Evolutionary conservation across 495 filamentous ascomycete species (phyloP).

Genomic region (Tuber melanosporum): DNA sequence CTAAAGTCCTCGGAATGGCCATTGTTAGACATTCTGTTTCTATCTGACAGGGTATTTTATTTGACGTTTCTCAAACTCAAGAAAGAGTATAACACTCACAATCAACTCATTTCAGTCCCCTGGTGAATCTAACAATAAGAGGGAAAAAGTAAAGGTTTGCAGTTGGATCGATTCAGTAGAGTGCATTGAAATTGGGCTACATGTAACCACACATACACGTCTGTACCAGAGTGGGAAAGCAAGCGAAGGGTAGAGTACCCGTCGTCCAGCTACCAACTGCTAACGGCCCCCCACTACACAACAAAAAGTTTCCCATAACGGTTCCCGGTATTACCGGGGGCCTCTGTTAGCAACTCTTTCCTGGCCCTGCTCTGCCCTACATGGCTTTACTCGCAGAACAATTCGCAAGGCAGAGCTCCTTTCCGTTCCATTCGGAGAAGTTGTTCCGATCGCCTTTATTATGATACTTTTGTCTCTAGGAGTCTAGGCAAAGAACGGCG

Average conservation of each 20-base stretch:
- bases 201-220: background rate
- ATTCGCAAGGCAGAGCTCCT: background rate
- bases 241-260: conserved; percentile 2
- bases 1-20: background rate
- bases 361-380: background rate
- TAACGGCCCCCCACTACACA: conserved; percentile 6
- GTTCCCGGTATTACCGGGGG: background rate
- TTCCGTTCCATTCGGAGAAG: background rate
- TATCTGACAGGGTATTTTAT: background rate
- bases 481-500: conserved; percentile 1
- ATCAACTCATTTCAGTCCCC: background rate
- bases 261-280: background rate
- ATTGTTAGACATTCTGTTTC: background rate
- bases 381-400: background rate
- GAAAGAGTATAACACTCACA: background rate
- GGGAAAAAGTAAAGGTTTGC: background rate
- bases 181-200: conserved; percentile 1
- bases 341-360: background rate
- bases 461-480: background rate
- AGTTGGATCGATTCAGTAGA: conserved; percentile 2
- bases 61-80: background rate
- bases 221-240: background rate
- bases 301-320: background rate
- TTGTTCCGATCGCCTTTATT: conserved; percentile 3
- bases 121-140: background rate